Evolutionary conservation across 2,329 filamentous ascomycete species (phyloP), one percentile per base, ranked within the genome.

Genomic region (Fusarium pilosicola): DNA sequence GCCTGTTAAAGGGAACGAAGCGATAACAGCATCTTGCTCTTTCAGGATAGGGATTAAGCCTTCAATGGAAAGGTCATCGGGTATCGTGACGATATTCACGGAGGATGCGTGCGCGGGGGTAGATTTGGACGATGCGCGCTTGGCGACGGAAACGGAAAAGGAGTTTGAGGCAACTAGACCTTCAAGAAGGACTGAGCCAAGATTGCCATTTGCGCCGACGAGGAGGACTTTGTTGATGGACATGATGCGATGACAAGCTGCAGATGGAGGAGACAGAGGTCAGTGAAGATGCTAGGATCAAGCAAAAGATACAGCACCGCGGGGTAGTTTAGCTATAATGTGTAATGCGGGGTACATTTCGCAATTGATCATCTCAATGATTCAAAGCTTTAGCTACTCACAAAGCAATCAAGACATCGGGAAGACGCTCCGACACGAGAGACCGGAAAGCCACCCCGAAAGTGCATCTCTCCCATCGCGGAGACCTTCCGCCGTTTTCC

Each of bases 21-120:
- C 79, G 44, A 92, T 78, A 26, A 91, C 84, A 17, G 88, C 90
- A 74, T 92, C 89, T 60, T 90, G 86, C 20, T 86, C 88, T 44
- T 83, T 74, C 57, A 92, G 84, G 0, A 86, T 86, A 2, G 82
- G 67, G 8, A 81, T 84, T 13, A 92, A 75, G 20, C 79, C 79
- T 2, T 80, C 74, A n/a, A 81, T 69, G 11, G 75, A 61, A 52
- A 83, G 75, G 30, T 77, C 76, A 22, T 79, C 76, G 7, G 78
- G 76, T 51, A 82, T 74, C 62, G 76, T 62, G 66, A 81, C 70
- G 32, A 74, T 66, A 15, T 54, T 62, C 22, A 77, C 54, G 8
- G 68, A 60, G 4, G 71, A 71, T n/a, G 76, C 59, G 34, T 78
- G 66, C 15, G 79, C 66, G 3, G 75, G 77, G 2, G 77, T 71